These are phyloP conservation scores for Oxyria digyna DNA, from an alignment of 148 eudicot species.

Conservation along the genomic window DNA sequence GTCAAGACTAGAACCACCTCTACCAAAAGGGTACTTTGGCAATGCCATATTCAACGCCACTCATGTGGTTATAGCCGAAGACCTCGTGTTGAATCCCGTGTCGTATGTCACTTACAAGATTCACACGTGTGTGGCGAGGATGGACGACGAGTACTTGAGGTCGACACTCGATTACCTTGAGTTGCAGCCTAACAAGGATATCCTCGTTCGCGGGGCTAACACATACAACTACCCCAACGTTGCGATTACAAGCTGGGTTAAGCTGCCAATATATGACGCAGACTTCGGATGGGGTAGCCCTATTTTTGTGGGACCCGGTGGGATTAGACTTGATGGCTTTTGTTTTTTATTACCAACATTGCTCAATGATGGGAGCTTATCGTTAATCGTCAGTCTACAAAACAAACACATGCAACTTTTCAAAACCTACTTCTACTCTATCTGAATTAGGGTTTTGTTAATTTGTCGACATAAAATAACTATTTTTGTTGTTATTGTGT, in stretches of 20 bases:
- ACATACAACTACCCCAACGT: background rate
- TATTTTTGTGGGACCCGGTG: no score
- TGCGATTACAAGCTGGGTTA: conserved; percentile 8
- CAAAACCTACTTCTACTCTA: conserved; percentile 1
- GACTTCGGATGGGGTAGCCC: no score
- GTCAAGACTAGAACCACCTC: conserved; percentile 1
- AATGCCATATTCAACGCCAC: conserved; percentile 8
- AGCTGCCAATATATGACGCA: no score
- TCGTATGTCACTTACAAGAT: conserved; percentile 9
- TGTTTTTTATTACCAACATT: background rate
- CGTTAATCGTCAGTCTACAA: background rate
- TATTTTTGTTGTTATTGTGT: no score
- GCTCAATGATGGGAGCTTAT: background rate
- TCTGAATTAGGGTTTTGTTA: background rate
- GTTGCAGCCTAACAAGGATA: background rate
- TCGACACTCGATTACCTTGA: conserved; percentile 14
- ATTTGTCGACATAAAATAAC: no score
- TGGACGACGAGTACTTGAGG: conserved; percentile 13
- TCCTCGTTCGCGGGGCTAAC: conserved; percentile 7
- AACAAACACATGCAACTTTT: conserved; percentile 7
- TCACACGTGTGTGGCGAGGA: conserved; percentile 6
- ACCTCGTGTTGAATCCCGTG: conserved; percentile 2
- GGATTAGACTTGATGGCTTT: no score
- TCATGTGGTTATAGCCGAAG: conserved; percentile 8
- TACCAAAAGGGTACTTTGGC: conserved; percentile 18